Base-by-base conservation (phyloP, 345 rosid species). In the Leavenworthia alabamica region DNA sequence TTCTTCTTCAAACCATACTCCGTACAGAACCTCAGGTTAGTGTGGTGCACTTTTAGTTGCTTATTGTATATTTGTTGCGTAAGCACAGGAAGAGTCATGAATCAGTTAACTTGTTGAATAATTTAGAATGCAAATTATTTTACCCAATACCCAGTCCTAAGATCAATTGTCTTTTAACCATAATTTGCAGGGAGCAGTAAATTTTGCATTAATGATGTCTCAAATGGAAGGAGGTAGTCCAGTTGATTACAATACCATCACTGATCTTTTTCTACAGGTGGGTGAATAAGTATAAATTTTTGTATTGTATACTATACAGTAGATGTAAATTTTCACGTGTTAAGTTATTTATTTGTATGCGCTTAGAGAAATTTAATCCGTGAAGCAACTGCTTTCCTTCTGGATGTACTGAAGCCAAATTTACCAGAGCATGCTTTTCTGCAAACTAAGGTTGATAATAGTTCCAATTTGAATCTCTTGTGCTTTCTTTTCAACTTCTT, bases 171-270 rank as follows among this genome's bases (percentile, higher is more conserved):
- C 31, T 63, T 67, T 60, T 8, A 54, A 10, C 27, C 29, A 17
- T 17, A 42, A 58, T 45, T 60, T 75, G 57, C 71, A 94, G 99
- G 99, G 99, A 45, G 99, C 99, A 47, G 96, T 84, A 47, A 90
- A 94, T 77, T 94, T 94, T 83, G 96, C 99, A 32, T 71, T 90
- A 76, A 94, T 88, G 99, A 94, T 94, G 99, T 90, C 99, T 44
- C 96, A 94, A 82, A 94, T 94, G 99, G 96, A 90, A 78, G 99
- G 95, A 45, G 99, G 99, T 39, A 88, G 95, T 73, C 97, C 99
- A 11, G 75, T 94, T 71, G 99, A 94, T 71, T 88, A 78, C 79
- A 94, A 94, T 58, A 94, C 96, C 62, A 88, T 94, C 58, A 90
- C 99, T 19, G 99, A 94, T 86, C 95, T 94, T 32, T 94, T 94